phyloP scores from a whole-genome alignment of 2,329 filamentous ascomycete genomes.

The Venturia oleaginea region DNA sequence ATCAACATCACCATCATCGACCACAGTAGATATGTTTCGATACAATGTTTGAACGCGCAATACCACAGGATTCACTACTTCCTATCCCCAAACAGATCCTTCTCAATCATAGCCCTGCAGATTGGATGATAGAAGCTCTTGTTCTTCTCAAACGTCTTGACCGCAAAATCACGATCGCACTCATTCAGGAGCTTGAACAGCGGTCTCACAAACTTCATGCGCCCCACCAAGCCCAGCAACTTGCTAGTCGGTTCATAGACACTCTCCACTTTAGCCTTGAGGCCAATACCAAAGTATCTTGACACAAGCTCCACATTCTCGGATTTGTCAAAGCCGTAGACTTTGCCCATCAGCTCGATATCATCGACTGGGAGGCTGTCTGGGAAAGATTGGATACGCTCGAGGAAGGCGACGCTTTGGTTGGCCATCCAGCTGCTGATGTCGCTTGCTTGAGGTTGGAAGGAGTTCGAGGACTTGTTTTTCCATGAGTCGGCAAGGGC shows the following conservation, averaged over 20 bases:
- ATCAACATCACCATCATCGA: too few relatives aligned
- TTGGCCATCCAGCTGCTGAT: slow-evolving; percentile 70
- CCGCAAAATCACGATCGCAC: slow-evolving; percentile 63
- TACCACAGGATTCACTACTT: background rate
- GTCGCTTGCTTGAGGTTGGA: slow-evolving; percentile 59
- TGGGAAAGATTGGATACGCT: slow-evolving; percentile 58
- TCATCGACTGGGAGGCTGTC: slow-evolving; percentile 54
- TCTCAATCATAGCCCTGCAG: slow-evolving; percentile 75
- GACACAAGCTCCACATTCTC: slow-evolving; percentile 80
- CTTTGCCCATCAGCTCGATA: slow-evolving; percentile 61
- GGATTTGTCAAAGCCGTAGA: slow-evolving; percentile 65
- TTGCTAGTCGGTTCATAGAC: slow-evolving; percentile 64
- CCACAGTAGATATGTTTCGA: too few relatives aligned
- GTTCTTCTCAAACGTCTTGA: slow-evolving; percentile 78
- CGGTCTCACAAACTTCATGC: slow-evolving; percentile 96
- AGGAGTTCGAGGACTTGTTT: slow-evolving; percentile 34
- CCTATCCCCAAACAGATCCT: slow-evolving; percentile 54
- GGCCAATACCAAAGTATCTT: slow-evolving; percentile 69
- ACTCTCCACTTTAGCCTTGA: slow-evolving; percentile 61
- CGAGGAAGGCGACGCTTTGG: slow-evolving; percentile 86
- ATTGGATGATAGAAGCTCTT: slow-evolving; percentile 95
- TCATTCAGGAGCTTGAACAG: slow-evolving; percentile 69
- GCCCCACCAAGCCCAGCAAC: slow-evolving; percentile 70
- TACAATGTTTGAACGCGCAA: background rate
- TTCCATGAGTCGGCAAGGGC: slow-evolving; percentile 75